Evolutionary conservation across 1,139 yeast species (phyloP).

Genomic region (Scheffersomyces illinoinensis): DNA sequence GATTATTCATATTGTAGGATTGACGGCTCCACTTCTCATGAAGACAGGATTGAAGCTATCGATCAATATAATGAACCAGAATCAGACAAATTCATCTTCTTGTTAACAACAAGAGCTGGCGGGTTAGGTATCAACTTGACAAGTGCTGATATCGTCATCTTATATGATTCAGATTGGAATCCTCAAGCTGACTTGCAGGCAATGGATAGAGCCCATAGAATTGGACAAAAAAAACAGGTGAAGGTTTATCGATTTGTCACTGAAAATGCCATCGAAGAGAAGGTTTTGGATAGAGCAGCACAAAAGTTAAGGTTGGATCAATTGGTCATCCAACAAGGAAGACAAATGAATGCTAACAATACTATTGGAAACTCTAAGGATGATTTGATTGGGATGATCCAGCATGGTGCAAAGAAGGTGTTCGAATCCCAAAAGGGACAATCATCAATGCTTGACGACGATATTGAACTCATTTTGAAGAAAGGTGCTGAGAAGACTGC

Average conservation of each 20-base stretch:
- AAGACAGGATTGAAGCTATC: slow-evolving; percentile 87
- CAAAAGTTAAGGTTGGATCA: slow-evolving; percentile 92
- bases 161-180: slow-evolving; percentile 97
- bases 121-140: slow-evolving; percentile 95
- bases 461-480: slow-evolving; percentile 75
- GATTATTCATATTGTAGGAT: slow-evolving; percentile 87
- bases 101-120: slow-evolving; percentile 97
- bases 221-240: slow-evolving; percentile 96
- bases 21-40: slow-evolving; percentile 94
- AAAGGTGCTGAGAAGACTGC: slow-evolving; percentile 83
- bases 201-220: slow-evolving; percentile 98
- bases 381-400: slow-evolving; percentile 91
- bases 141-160: slow-evolving; percentile 85
- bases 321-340: slow-evolving; percentile 92
- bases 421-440: slow-evolving; percentile 51
- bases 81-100: slow-evolving; percentile 78
- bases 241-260: slow-evolving; percentile 89
- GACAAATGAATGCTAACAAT: slow-evolving; percentile 46
- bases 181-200: slow-evolving; percentile 99
- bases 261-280: slow-evolving; percentile 95
- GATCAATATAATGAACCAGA: slow-evolving; percentile 88
- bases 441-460: slow-evolving; percentile 55
- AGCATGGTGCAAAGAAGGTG: slow-evolving; percentile 92
- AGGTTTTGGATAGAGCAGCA: slow-evolving; percentile 93
- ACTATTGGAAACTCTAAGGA: slow-evolving; percentile 68